Base-by-base conservation (phyloP, 2,329 filamentous ascomycete species). In the Myriangium duriaei region DNA sequence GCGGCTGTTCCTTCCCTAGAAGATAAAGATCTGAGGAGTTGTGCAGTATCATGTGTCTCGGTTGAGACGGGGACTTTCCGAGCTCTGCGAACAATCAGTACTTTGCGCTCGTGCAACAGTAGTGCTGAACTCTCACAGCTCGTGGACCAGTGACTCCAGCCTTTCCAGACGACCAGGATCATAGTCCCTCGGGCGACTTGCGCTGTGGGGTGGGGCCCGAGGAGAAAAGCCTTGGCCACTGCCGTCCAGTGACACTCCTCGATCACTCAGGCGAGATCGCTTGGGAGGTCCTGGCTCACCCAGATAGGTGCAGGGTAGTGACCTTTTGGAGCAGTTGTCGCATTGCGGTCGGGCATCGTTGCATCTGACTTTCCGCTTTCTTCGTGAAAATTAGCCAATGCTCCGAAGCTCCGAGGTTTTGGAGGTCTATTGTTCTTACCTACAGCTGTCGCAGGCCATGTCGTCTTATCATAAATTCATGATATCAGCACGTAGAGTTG, bases 391-490 rank as follows among this genome's bases (percentile, higher is more conserved):
- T n/a, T n/a, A n/a, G n/a, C n/a, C n/a, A n/a, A n/a, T n/a, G n/a
- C n/a, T n/a, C n/a, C n/a, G n/a, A n/a, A n/a, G n/a, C n/a, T n/a
- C n/a, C n/a, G n/a, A n/a, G n/a, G n/a, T n/a, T n/a, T n/a, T n/a
- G n/a, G n/a, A n/a, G n/a, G n/a, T n/a, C n/a, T n/a, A n/a, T n/a
- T n/a, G n/a, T n/a, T 28, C 36, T 32, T 26, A 32, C 36, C 36
- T 29, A 15, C 36, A 39, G 21, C 36, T 16, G 16, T 39, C 36
- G 30, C 36, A 39, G 12, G 36, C 36, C 36, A 39, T 39, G 3
- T 12, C 21, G 21, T 26, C 7, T 7, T 26, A 26, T 26, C 21
- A 26, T n/a, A n/a, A n/a, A n/a, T n/a, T n/a, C n/a, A n/a, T n/a
- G n/a, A n/a, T n/a, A n/a, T n/a, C n/a, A n/a, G n/a, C n/a, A n/a